A percentile compares a stretch with the other conserved stretches of the same genome.
phyloP scores from a whole-genome alignment of 345 rosid species.

The Dimocarpus longan region DNA sequence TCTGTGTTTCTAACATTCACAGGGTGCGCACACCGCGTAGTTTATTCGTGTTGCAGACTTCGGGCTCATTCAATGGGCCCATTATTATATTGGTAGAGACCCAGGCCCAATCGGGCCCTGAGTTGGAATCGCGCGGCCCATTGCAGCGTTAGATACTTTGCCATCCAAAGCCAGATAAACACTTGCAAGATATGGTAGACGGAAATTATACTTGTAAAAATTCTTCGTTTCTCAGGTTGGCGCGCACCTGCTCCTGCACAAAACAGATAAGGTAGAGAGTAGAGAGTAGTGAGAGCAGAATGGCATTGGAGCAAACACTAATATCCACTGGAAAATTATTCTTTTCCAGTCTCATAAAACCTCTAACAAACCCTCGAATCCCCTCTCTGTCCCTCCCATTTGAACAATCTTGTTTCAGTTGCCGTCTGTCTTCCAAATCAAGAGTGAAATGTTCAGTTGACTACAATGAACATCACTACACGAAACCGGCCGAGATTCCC shows the following conservation, averaged over 20 bases:
- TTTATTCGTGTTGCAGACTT: background rate
- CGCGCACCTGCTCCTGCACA: background rate
- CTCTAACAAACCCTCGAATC: slow-evolving; percentile 12
- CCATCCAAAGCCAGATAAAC: background rate
- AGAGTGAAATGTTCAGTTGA: slow-evolving; percentile 38
- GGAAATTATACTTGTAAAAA: background rate
- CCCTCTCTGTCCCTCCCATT: background rate
- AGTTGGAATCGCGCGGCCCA: background rate
- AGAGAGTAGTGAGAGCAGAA: background rate
- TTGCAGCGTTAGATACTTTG: background rate
- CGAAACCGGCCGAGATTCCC: slow-evolving; percentile 47
- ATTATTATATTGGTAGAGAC: background rate
- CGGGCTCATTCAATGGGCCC: background rate
- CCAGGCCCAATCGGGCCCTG: background rate
- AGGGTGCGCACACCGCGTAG: background rate
- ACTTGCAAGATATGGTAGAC: background rate
- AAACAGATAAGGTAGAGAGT: background rate
- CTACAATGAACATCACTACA: slow-evolving; percentile 31
- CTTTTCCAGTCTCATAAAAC: slow-evolving; percentile 16
- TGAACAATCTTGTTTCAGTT: slow-evolving; percentile 5
- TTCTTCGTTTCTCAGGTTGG: background rate
- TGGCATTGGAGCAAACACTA: slow-evolving; percentile 36
- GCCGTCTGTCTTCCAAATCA: background rate
- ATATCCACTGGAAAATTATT: slow-evolving; percentile 17
- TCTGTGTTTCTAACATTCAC: background rate